phyloP scores from a whole-genome alignment of 192 early-diverging fungal species.

The Podila epicladia region DNA sequence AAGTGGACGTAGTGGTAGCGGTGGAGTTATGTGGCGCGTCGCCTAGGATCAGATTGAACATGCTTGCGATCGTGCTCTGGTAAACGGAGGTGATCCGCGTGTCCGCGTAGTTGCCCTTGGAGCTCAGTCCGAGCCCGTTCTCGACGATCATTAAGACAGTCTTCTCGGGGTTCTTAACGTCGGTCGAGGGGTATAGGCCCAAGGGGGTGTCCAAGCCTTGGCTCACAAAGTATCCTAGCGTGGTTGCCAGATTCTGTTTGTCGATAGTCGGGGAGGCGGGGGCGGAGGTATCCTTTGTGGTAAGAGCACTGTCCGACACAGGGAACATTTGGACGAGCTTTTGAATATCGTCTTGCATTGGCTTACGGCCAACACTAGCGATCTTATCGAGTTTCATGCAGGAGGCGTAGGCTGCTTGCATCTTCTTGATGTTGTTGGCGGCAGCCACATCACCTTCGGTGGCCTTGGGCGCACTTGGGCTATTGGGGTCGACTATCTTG shows the following conservation, averaged over 20 bases:
- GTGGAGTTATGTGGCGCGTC: background rate
- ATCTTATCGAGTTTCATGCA: conserved; percentile 54
- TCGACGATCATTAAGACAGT: background rate
- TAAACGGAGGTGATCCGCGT: conserved; percentile 39
- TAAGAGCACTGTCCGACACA: background rate
- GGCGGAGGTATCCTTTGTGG: too few relatives aligned
- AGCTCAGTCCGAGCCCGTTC: background rate
- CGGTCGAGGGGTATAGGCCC: conserved; percentile 38
- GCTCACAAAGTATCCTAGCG: background rate
- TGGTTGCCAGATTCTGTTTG: background rate
- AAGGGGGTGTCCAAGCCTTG: conserved; percentile 41
- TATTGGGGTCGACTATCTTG: background rate
- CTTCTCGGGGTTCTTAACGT: conserved; percentile 44
- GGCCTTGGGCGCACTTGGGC: background rate
- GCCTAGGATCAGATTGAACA: conserved; percentile 32
- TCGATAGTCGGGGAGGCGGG: background rate
- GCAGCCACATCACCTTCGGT: conserved; percentile 40
- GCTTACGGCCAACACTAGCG: conserved; percentile 24
- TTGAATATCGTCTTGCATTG: conserved; percentile 30
- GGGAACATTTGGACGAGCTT: conserved; percentile 33
- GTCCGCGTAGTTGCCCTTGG: conserved; percentile 60
- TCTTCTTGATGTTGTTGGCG: conserved; percentile 56
- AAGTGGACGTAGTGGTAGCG: background rate
- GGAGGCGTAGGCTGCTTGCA: conserved; percentile 58
- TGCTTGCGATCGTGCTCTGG: conserved; percentile 27